Evolutionary conservation across 2,329 filamentous ascomycete species (phyloP), one percentile per base, ranked within the genome.

Genomic region (Lasiodiplodia sp.): DNA sequence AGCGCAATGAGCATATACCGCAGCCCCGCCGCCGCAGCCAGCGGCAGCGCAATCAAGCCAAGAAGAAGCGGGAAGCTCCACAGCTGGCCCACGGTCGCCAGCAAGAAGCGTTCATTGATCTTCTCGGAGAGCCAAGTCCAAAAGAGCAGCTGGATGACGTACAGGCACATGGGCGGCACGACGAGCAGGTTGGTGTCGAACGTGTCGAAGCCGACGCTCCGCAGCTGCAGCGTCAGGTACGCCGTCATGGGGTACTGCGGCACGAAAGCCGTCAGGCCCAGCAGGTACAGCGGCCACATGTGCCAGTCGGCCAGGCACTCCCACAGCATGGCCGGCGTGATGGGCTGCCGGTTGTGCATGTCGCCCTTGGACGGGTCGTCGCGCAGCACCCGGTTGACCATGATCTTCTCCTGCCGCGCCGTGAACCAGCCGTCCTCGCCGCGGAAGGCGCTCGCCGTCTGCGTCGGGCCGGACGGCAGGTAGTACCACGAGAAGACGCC

Each of bases 371-470:
- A 82, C 1, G 85, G 84, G 67, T 87, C 85, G 66, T 87, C 85
- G n/a, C 85, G 82, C 23, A 87, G 79, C 34, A 89, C 82, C 31
- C 85, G 84, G 75, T 91, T 92, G 51, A 90, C 84, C 85, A 92
- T 88, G 74, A 92, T 91, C 64, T 87, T 83, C 73, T 92, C 90
- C 73, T 92, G 87, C 6, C 84, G 83, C 73, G 91, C 88, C 0
- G 80, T 87, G 76, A 90, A 90, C 89, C 88, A 91, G 11, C 89
- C 89, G 14, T 85, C 75, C 51, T 86, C 87, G 5, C 86, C 85
- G 58, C 85, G 87, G 69, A 91, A 83, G 49, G 82, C 74, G 23
- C 85, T 83, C 21, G 83, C 85, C 4, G 91, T 92, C 56, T 87
- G 83, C 0, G 88, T 90, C 0, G 91, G 90, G 0, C 89, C 81